Percentiles rank a stretch among this genome's conserved stretches.
These are phyloP conservation scores for Setomelanomma holmii DNA, from an alignment of 2,329 filamentous ascomycete genomes.

Conservation along the genomic window DNA sequence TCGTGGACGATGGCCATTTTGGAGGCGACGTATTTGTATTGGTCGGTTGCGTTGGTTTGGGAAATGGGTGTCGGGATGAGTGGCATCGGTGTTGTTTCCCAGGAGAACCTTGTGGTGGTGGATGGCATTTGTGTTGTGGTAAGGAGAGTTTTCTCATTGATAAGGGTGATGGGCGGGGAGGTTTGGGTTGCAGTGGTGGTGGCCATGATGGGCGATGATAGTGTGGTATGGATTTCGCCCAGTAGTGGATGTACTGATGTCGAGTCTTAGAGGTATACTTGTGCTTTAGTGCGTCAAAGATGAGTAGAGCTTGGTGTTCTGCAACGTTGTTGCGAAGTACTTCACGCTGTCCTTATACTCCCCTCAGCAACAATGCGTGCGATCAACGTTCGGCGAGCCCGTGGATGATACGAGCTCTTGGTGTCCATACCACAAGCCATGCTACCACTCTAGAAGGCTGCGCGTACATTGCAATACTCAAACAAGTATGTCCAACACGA, in stretches of 20 bases:
- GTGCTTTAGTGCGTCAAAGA: not conserved
- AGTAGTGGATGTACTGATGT: too few relatives aligned
- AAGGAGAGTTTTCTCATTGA: too few relatives aligned
- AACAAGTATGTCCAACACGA: not conserved
- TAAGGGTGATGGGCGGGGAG: not conserved
- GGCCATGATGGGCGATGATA: not conserved
- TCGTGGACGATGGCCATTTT: constrained; percentile 71
- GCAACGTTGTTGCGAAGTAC: not conserved
- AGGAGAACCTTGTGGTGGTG: constrained; percentile 5
- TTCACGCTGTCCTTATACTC: not conserved
- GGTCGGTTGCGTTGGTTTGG: constrained; percentile 49
- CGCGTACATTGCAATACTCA: not conserved
- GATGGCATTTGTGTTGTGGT: not conserved
- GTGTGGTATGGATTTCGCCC: not conserved
- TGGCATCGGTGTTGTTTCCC: constrained; percentile 19
- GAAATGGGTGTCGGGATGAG: constrained; percentile 17
- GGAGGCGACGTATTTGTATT: constrained; percentile 66
- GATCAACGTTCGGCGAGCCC: too few relatives aligned
- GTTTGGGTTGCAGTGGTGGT: constrained; percentile 1
- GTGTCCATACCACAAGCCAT: too few relatives aligned
- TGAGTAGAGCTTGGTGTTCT: not conserved
- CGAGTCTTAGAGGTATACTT: too few relatives aligned
- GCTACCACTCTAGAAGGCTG: not conserved
- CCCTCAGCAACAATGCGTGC: too few relatives aligned
- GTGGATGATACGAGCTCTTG: too few relatives aligned